These are phyloP conservation scores for Boletus pseudopeckii DNA, from an alignment of 768 basidiomycete genomes.

Conservation along the genomic window DNA sequence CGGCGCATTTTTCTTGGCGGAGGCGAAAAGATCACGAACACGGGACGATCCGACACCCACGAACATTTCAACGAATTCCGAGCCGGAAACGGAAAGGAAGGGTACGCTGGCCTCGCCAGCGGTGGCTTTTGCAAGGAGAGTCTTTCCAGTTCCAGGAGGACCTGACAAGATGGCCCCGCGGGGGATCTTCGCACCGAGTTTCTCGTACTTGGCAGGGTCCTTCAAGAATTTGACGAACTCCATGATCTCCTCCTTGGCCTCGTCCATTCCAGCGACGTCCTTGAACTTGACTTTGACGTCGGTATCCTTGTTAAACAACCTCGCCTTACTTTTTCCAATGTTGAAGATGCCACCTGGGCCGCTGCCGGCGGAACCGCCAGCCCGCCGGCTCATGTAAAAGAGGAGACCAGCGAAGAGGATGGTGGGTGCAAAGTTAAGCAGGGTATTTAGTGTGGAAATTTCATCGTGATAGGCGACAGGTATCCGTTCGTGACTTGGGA, in stretches of 20 bases:
- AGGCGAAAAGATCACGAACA: constrained; percentile 95
- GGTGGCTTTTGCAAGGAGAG: constrained; percentile 95
- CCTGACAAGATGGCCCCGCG: constrained; percentile 93
- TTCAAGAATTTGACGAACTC: constrained; percentile 99
- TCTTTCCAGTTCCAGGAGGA: constrained; percentile 98
- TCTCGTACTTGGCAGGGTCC: constrained; percentile 91
- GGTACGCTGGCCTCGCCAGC: constrained; percentile 97
- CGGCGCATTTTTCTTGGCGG: constrained; percentile 95
- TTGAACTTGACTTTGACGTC: constrained; percentile 91
- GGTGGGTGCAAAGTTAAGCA: constrained; percentile 93
- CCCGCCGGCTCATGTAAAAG: constrained; percentile 79
- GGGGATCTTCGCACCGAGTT: constrained; percentile 95
- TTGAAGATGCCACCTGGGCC: constrained; percentile 90
- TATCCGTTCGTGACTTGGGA: constrained; percentile 89
- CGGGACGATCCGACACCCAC: constrained; percentile 98
- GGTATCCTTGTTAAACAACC: constrained; percentile 95
- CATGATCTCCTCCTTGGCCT: constrained; percentile 99
- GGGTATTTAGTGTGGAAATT: constrained; percentile 75
- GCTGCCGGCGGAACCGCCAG: constrained; percentile 55
- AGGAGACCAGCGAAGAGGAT: constrained; percentile 87
- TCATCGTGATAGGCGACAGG: constrained; percentile 97
- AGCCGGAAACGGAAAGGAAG: constrained; percentile 97
- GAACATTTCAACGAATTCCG: constrained; percentile 99
- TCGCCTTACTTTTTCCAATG: constrained; percentile 94
- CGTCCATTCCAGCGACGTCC: constrained; percentile 99